These are phyloP conservation scores for Scleroderma bovista DNA, from an alignment of 768 basidiomycete genomes.

Conservation along the genomic window DNA sequence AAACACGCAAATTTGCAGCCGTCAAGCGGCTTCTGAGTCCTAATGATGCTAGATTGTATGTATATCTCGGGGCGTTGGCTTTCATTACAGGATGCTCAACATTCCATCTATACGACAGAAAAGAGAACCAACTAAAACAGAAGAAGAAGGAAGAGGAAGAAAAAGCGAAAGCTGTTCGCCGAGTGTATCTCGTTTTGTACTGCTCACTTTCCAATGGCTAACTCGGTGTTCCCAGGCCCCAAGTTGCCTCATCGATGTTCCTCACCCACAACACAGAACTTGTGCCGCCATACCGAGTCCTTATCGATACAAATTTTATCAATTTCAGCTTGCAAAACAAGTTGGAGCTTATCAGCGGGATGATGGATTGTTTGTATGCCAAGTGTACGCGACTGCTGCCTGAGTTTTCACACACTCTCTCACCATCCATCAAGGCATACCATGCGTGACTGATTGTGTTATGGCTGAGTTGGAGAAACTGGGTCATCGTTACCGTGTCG, in stretches of 20 bases:
- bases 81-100: background rate
- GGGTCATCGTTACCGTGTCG: slow-evolving; percentile 91
- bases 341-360: slow-evolving; percentile 87
- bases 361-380: slow-evolving; percentile 99
- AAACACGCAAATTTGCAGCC: slow-evolving; percentile 90
- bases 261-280: slow-evolving; percentile 93
- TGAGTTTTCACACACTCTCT: background rate
- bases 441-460: slow-evolving; percentile 98
- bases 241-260: slow-evolving; percentile 89
- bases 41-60: slow-evolving; percentile 88
- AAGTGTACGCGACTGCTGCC: slow-evolving; percentile 61
- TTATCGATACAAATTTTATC: slow-evolving; percentile 99
- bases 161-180: slow-evolving; percentile 69
- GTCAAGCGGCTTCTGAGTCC: slow-evolving; percentile 95
- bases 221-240: slow-evolving; percentile 47
- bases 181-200: slow-evolving; percentile 55
- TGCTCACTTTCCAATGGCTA: background rate
- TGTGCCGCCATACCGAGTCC: slow-evolving; percentile 92
- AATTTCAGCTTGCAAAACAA: slow-evolving; percentile 99
- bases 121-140: slow-evolving; percentile 89
- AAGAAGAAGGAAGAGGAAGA: slow-evolving; percentile 78
- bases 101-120: slow-evolving; percentile 43
- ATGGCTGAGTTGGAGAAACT: slow-evolving; percentile 98
- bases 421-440: slow-evolving; percentile 63
- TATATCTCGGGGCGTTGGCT: slow-evolving; percentile 32